phyloP scores from a whole-genome alignment of 108 stramenopile species.

The Nannochloropsis salina region DNA sequence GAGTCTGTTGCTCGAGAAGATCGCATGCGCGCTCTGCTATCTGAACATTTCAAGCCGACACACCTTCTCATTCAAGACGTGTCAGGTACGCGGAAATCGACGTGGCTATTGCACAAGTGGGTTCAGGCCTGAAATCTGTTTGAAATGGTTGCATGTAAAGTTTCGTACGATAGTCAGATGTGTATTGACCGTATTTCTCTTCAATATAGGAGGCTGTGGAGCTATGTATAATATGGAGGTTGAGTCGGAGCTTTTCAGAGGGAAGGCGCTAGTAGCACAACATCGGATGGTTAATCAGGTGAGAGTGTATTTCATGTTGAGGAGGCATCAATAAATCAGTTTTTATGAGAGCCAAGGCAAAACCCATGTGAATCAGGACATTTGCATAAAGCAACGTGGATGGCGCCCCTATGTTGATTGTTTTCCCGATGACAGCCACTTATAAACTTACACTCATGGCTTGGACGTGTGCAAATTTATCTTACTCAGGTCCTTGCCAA shows the following conservation, averaged over 20 bases:
- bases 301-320: background rate
- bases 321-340: too few species aligned
- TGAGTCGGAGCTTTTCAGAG: constrained; percentile 45
- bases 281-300: constrained; percentile 49
- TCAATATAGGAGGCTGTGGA: constrained; percentile 44
- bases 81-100: background rate
- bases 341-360: too few species aligned
- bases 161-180: background rate
- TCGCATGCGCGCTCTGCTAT: background rate
- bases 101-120: background rate
- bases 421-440: too few species aligned
- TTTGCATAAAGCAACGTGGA: too few species aligned
- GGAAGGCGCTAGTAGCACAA: constrained; percentile 48
- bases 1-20: constrained; percentile 1
- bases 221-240: constrained; percentile 52
- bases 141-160: background rate
- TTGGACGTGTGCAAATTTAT: background rate
- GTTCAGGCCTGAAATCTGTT: background rate
- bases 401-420: too few species aligned
- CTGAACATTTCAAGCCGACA: background rate
- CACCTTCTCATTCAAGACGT: background rate
- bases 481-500: constrained; percentile 27
- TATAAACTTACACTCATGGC: too few species aligned
- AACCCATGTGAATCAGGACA: too few species aligned
- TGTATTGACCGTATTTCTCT: background rate